Base-by-base conservation (phyloP, 78 protist species). In the Planoprotostelium fungivorum region DNA sequence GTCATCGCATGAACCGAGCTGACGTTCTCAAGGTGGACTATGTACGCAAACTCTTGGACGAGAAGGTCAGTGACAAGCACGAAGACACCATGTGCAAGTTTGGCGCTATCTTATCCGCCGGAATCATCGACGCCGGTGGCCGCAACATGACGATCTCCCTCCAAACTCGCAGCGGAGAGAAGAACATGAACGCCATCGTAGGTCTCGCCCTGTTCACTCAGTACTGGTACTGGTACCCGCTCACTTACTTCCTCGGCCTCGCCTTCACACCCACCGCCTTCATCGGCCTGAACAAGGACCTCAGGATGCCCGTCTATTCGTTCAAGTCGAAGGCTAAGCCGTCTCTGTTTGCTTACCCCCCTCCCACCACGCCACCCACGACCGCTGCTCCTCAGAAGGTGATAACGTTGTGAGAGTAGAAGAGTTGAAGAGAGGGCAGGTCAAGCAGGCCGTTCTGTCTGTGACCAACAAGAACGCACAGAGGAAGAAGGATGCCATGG, bases 201-300 rank as follows among this genome's bases (percentile, higher is more conserved):
- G 99, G 99, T 38, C 29, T 97, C 89, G 97, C 97, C 25, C 88
- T 97, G 37, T 98, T 98, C 97, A 37, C 89, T n/a, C 99, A 98
- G 89, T 97, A 90, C 93, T 98, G 99, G 99, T 98, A 91, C 93
- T 99, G 99, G 99, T 96, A 95, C 92, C 99, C 99, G 85, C 89
- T 96, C 91, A 83, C 96, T 31, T 96, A 96, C 90, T 97, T 98
- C 83, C 0, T 98, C 38, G 86, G 97, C 29, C 89, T 99, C 35
- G 97, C 99, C 0, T 93, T 99, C 88, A 85, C 95, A 29, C 99
- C 99, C 28, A 99, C 99, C 37, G 92, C 98, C 36, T 83, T 97
- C 83, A 97, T 98, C 31, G 98, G 97, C 86, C 89, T 98, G 63
- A 97, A 98, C 95, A 38, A 91, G 86, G 93, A 97, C 87, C 94